Evolutionary conservation across 768 basidiomycete genomes (phyloP), one percentile per base, ranked within the genome.

Genomic region (Lactifluus pinguis): DNA sequence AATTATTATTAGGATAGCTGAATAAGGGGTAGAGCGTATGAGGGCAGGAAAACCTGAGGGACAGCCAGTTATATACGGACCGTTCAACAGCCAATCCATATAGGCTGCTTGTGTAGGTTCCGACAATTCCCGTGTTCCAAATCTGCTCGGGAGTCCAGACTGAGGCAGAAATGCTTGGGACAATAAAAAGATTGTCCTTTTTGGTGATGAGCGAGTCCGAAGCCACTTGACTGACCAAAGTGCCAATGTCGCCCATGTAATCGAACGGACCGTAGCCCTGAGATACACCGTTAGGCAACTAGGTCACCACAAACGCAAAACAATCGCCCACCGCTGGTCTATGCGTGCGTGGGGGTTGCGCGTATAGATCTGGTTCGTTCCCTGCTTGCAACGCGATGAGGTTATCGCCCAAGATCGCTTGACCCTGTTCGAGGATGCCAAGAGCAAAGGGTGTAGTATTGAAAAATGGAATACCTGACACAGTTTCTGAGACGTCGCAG

Each of bases 331-430:
- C 68, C 19, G 8, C 5, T 6, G 63, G 55, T 36, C 60, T 54
- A 49, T 62, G 44, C 14, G 57, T 53, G 34, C 57, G 60, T 17
- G 57, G 65, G 13, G 53, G 65, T 36, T 44, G 60, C 10, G 76
- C 72, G 64, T 85, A 92, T 64, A 89, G 79, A 74, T 92, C 89
- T 15, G 88, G 89, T 72, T 91, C 89, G 68, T 91, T 89, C 2
- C 84, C 87, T 1, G 83, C 80, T 69, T 88, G 84, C 8, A 87
- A 71, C 0, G 85, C 89, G n/a, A 86, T 70, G 19, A 91, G 73
- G 61, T 81, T 76, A 52, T 79, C 73, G 1, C 89, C 89, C 1
- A 91, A 75, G 60, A 89, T 84, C 17, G 71, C 63, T 68, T 87
- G 79, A 4, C 82, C 82, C 44, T 79, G 71, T 67, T 82, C 78